phyloP scores from a whole-genome alignment of 257 asterid species.

The Craterostigma plantagineum region DNA sequence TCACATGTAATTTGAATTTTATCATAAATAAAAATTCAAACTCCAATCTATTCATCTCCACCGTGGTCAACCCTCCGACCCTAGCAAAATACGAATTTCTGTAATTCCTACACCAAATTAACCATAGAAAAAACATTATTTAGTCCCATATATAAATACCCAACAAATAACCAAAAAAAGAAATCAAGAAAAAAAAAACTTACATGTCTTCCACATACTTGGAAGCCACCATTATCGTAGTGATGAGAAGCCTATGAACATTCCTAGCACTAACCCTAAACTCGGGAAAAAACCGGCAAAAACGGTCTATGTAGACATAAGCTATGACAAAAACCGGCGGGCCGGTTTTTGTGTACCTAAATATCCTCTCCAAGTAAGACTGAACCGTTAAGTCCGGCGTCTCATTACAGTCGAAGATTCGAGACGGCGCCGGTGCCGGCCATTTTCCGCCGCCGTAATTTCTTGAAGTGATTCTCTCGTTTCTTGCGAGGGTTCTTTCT shows the following conservation, averaged over 20 bases:
- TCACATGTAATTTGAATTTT: conserved; percentile 81
- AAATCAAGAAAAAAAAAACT: conserved; percentile 14
- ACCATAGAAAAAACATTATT: not conserved
- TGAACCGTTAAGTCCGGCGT: conserved; percentile 68
- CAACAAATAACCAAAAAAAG: not conserved
- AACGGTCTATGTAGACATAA: conserved; percentile 62
- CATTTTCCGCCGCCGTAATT: conserved; percentile 16
- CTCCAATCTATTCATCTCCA: conserved; percentile 59
- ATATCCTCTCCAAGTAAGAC: conserved; percentile 72
- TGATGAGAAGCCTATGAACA: conserved; percentile 71
- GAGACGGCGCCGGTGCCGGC: conserved; percentile 15
- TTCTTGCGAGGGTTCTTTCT: conserved; percentile 62
- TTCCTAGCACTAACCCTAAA: conserved; percentile 54
- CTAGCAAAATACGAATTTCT: conserved; percentile 81
- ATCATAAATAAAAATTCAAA: conserved; percentile 54
- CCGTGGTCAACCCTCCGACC: conserved; percentile 63
- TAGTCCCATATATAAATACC: not conserved
- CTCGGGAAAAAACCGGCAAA: conserved; percentile 52
- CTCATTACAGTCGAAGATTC: conserved; percentile 54
- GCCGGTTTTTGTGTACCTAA: conserved; percentile 73
- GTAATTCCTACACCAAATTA: conserved; percentile 48
- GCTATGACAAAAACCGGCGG: conserved; percentile 86
- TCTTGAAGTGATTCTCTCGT: conserved; percentile 32
- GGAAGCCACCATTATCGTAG: conserved; percentile 81
- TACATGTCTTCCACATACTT: conserved; percentile 93